Conservation (phyloP, 2,329 filamentous ascomycete species). For the Hypocrella siamensis region DNA sequence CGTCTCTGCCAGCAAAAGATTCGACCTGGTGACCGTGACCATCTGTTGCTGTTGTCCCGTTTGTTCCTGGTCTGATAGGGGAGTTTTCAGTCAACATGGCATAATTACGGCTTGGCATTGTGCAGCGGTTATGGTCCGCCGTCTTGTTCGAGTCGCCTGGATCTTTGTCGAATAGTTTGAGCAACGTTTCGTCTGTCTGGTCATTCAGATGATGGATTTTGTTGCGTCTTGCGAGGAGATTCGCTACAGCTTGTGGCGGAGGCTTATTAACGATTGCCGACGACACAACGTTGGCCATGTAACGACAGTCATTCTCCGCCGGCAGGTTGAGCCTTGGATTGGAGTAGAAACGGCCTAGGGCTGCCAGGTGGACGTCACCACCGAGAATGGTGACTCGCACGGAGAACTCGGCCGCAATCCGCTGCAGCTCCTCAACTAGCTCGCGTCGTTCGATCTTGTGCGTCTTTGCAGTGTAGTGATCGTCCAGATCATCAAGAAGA, state of each 20-base stretch:
- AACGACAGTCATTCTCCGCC: slow-evolving; percentile 71
- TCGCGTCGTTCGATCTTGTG: slow-evolving; percentile 79
- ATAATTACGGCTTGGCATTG: slow-evolving; percentile 88
- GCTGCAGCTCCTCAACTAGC: slow-evolving; percentile 68
- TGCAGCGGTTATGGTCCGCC: slow-evolving; percentile 61
- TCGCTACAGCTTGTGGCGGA: slow-evolving; percentile 72
- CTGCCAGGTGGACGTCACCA: slow-evolving; percentile 86
- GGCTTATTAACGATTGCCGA: slow-evolving; percentile 95
- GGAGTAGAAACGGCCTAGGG: slow-evolving; percentile 87
- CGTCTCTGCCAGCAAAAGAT: slow-evolving; percentile 36
- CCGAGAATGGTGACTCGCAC: slow-evolving; percentile 83
- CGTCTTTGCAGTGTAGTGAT: slow-evolving; percentile 85
- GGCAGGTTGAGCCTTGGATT: slow-evolving; percentile 66
- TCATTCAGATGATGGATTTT: slow-evolving; percentile 55
- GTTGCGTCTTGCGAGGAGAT: slow-evolving; percentile 81
- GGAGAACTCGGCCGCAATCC: slow-evolving; percentile 70
- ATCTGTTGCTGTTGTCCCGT: slow-evolving; percentile 11
- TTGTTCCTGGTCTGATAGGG: slow-evolving; percentile 29
- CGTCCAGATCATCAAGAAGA: slow-evolving; percentile 81
- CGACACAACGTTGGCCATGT: slow-evolving; percentile 89
- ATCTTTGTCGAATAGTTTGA: slow-evolving; percentile 83
- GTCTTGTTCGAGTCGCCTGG: slow-evolving; percentile 66
- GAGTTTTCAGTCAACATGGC: slow-evolving; percentile 80
- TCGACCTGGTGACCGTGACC: slow-evolving; percentile 5
- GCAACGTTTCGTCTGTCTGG: slow-evolving; percentile 80